phyloP scores from a whole-genome alignment of 1,284 basidiomycete species.

The Rhodotorula mucilaginosa region DNA sequence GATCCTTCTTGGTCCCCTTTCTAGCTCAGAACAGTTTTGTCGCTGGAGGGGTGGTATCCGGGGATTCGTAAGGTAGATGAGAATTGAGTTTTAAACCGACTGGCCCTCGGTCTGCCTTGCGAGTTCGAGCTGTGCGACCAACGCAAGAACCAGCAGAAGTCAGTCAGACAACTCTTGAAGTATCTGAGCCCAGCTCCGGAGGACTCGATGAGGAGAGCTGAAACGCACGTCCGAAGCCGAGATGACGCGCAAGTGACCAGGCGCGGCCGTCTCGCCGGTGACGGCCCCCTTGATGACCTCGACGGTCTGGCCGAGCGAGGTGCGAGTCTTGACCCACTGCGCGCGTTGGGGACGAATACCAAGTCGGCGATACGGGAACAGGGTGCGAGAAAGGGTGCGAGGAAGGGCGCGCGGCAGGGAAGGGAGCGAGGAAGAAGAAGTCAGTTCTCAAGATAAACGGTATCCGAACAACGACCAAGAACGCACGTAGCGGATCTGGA shows the following conservation, averaged over 20 bases:
- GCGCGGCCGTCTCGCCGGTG: constrained; percentile 59
- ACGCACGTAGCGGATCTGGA: constrained; percentile 60
- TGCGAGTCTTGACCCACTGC: constrained; percentile 59
- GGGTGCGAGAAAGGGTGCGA: too few species aligned
- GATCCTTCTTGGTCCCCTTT: too few species aligned
- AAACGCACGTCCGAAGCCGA: constrained; percentile 42
- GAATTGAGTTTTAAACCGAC: neutral
- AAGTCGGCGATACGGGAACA: too few species aligned
- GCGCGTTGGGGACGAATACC: too few species aligned
- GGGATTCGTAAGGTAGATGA: too few species aligned
- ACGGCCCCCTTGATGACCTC: constrained; percentile 60
- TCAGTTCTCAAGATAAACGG: too few species aligned
- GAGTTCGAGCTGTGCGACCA: neutral
- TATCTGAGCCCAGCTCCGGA: too few species aligned
- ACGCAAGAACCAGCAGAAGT: neutral
- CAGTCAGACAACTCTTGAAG: neutral
- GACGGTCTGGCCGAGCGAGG: constrained; percentile 54
- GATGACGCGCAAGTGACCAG: constrained; percentile 65
- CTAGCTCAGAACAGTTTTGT: too few species aligned
- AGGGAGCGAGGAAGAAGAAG: neutral
- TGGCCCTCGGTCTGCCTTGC: constrained; percentile 6
- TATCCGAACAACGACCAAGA: too few species aligned
- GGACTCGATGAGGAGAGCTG: too few species aligned
- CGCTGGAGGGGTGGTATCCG: too few species aligned
- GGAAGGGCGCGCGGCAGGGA: neutral